Evolutionary conservation across 371 early-diverging fungal species (phyloP).

Genomic region (Encephalitozoon cuniculi): DNA sequence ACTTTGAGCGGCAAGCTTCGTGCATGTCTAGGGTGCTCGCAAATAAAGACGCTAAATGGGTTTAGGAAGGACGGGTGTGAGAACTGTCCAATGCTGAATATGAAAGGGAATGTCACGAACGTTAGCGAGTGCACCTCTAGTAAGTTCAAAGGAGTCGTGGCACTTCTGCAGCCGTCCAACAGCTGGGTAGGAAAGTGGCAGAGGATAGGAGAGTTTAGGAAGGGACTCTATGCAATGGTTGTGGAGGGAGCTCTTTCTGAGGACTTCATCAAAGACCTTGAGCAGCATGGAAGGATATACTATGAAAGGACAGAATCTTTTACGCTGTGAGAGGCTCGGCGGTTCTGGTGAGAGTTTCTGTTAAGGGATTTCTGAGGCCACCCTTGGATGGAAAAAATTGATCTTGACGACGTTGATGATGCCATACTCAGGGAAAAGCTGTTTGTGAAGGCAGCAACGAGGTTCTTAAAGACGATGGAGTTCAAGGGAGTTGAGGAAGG

Average conservation of each 20-base stretch:
- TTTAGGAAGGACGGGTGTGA: slow-evolving; percentile 59
- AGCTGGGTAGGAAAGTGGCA: slow-evolving; percentile 62
- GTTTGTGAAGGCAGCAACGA: slow-evolving; percentile 15
- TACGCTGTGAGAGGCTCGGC: slow-evolving; percentile 1
- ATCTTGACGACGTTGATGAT: slow-evolving; percentile 25
- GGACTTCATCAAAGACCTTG: slow-evolving; percentile 51
- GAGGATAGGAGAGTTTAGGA: slow-evolving; percentile 41
- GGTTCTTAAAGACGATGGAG: background rate
- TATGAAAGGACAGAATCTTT: slow-evolving; percentile 55
- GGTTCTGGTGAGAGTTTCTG: background rate
- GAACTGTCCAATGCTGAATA: slow-evolving; percentile 51
- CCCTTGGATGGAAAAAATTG: slow-evolving; percentile 17
- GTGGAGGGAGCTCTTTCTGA: slow-evolving; percentile 59
- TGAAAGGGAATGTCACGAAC: slow-evolving; percentile 44
- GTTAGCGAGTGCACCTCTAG: slow-evolving; percentile 41
- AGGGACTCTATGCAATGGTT: slow-evolving; percentile 60
- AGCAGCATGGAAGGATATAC: slow-evolving; percentile 53
- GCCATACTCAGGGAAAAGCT: slow-evolving; percentile 24
- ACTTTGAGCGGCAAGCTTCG: slow-evolving; percentile 27
- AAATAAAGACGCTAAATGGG: slow-evolving; percentile 33
- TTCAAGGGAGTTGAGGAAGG: background rate
- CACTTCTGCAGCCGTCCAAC: slow-evolving; percentile 37
- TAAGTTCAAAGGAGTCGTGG: slow-evolving; percentile 52
- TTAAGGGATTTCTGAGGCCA: background rate
- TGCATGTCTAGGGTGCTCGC: slow-evolving; percentile 58